These are phyloP conservation scores for Leishmania tropica DNA, from an alignment of 208 protist genomes.

Conservation along the genomic window DNA sequence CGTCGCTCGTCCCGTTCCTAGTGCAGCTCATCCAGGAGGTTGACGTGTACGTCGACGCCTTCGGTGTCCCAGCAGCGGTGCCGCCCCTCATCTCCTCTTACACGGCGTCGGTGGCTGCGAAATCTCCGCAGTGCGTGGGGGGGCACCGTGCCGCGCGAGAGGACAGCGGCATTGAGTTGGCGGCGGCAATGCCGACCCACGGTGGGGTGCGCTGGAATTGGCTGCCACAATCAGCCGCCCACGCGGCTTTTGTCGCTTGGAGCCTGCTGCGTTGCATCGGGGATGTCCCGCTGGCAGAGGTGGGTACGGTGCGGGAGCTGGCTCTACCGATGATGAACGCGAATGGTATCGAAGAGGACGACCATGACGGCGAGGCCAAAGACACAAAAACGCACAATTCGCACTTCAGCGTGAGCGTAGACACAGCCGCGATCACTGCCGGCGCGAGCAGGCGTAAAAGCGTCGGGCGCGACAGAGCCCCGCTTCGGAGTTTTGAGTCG, in stretches of 20 bases:
- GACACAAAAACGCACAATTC: neutral
- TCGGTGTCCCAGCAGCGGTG: slow-evolving; percentile 35
- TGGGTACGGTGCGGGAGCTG: slow-evolving; percentile 13
- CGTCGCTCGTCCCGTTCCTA: slow-evolving; percentile 30
- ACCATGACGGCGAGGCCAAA: neutral
- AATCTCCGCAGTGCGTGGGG: neutral
- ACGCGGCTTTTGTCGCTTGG: slow-evolving; percentile 18
- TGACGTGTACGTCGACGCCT: slow-evolving; percentile 42
- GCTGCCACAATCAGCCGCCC: slow-evolving; percentile 16
- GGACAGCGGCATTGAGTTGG: neutral
- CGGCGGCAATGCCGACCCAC: neutral
- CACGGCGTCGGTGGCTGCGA: neutral
- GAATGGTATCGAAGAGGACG: neutral
- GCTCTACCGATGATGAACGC: neutral
- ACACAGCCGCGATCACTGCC: neutral
- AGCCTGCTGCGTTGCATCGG: slow-evolving; percentile 32
- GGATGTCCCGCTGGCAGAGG: slow-evolving; percentile 21
- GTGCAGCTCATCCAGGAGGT: slow-evolving; percentile 35
- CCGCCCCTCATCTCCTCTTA: slow-evolving; percentile 24
- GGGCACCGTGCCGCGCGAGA: neutral
- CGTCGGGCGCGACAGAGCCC: neutral
- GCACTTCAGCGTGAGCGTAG: neutral
- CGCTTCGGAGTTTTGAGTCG: too few species aligned
- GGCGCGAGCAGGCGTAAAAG: neutral
- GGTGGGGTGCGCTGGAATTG: slow-evolving; percentile 20